Conservation (phyloP, 371 early-diverging fungal genomes). For the Circinella minor region DNA sequence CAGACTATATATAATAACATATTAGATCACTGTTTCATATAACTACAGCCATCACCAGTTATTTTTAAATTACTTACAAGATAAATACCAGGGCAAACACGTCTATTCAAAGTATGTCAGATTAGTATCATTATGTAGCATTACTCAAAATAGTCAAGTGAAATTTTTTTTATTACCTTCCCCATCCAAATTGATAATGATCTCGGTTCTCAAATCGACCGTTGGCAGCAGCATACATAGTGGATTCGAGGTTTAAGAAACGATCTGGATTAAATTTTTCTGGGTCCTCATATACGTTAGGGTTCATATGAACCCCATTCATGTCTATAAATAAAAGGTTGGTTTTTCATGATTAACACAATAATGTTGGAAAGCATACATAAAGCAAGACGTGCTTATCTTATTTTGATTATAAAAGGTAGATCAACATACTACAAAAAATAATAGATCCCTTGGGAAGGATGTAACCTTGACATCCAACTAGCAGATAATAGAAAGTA, state of each 20-base stretch:
- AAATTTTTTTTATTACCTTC: constrained; percentile 11
- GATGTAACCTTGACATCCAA: constrained; percentile 17
- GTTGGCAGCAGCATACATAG: constrained; percentile 18
- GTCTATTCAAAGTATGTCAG: not conserved
- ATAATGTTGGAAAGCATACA: no score
- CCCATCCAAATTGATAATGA: constrained; percentile 21
- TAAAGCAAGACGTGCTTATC: no score
- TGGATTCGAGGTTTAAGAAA: constrained; percentile 13
- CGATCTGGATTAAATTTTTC: constrained; percentile 22
- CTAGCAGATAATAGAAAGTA: constrained; percentile 1
- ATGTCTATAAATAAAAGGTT: constrained; percentile 4
- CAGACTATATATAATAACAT: constrained; percentile 1
- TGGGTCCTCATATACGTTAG: constrained; percentile 13
- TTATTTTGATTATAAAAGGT: no score
- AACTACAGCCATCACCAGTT: not conserved
- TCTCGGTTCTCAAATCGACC: constrained; percentile 18
- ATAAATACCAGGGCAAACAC: constrained; percentile 23
- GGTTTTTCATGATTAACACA: no score
- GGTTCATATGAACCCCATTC: constrained; percentile 15
- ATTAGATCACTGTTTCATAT: not conserved
- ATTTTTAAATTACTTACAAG: constrained; percentile 5
- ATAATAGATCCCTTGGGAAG: constrained; percentile 19
- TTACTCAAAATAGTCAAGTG: not conserved
- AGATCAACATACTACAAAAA: constrained; percentile 1
- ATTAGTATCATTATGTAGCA: not conserved